Conservation (phyloP, 495 filamentous ascomycete genomes). For the Penicillium samsonianum region DNA sequence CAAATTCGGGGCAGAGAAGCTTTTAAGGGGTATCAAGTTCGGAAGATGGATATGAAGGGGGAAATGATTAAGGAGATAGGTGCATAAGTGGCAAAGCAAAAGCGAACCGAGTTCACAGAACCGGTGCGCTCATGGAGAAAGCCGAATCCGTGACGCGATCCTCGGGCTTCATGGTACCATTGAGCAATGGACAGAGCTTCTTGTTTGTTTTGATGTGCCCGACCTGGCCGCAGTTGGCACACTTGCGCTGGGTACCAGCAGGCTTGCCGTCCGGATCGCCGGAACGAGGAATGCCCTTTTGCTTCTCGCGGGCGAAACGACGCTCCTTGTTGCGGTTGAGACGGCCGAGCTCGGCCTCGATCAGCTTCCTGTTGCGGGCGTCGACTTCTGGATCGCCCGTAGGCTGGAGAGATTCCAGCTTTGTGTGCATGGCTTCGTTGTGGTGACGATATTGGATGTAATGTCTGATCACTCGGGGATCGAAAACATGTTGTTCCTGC, state of each 20-base stretch:
- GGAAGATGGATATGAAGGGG: slow-evolving; percentile 2
- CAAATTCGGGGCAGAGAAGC: not conserved
- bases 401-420: slow-evolving; percentile 64
- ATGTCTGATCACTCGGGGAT: slow-evolving; percentile 71
- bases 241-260: slow-evolving; percentile 81
- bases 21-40: slow-evolving; percentile 18
- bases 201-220: slow-evolving; percentile 99
- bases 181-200: slow-evolving; percentile 92
- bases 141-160: slow-evolving; percentile 57
- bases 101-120: slow-evolving; percentile 26
- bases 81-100: not conserved
- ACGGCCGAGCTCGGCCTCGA: slow-evolving; percentile 75
- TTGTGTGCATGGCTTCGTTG: slow-evolving; percentile 64
- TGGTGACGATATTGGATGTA: slow-evolving; percentile 57
- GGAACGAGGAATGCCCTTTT: slow-evolving; percentile 62
- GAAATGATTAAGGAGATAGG: slow-evolving; percentile 1
- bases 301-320: slow-evolving; percentile 85
- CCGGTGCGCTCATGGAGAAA: slow-evolving; percentile 54
- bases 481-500: slow-evolving; percentile 63
- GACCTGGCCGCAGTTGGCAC: slow-evolving; percentile 91
- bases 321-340: slow-evolving; percentile 90
- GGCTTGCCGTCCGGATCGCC: slow-evolving; percentile 52
- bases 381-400: slow-evolving; percentile 78
- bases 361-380: slow-evolving; percentile 57
- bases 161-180: slow-evolving; percentile 76